A percentile compares a stretch with the other conserved stretches of the same genome.
Conservation (phyloP, 768 basidiomycete species). For the Gloeopeniophorella convolvens region DNA sequence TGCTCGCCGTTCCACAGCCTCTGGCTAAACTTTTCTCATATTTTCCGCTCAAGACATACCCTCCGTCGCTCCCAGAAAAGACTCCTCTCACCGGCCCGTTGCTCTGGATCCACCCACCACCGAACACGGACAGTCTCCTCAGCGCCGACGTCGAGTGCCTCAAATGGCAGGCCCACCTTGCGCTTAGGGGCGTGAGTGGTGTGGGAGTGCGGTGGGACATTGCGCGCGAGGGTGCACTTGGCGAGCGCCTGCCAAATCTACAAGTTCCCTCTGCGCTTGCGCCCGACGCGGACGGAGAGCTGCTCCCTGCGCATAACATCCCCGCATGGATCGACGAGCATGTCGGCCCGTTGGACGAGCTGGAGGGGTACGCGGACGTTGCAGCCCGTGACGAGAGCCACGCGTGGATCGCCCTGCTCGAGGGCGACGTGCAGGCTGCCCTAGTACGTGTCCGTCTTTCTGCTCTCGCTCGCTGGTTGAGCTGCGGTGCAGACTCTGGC, state of each 20-base stretch:
- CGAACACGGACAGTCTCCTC: slow-evolving; percentile 31
- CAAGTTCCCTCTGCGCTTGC: slow-evolving; percentile 41
- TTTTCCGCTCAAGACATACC: slow-evolving; percentile 24
- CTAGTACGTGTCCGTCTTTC: slow-evolving; percentile 37
- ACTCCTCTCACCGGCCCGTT: slow-evolving; percentile 34
- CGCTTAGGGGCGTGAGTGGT: slow-evolving; percentile 50
- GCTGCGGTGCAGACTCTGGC: slow-evolving; percentile 38
- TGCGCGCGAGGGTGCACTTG: slow-evolving; percentile 60
- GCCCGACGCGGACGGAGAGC: slow-evolving; percentile 34
- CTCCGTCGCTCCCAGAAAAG: slow-evolving; percentile 7
- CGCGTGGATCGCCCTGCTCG: slow-evolving; percentile 77
- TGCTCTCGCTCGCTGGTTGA: slow-evolving; percentile 8
- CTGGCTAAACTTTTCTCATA: slow-evolving; percentile 19
- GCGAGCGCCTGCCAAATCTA: slow-evolving; percentile 62
- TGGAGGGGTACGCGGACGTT: slow-evolving; percentile 65
- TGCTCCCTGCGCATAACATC: slow-evolving; percentile 62
- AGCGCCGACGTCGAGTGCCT: slow-evolving; percentile 81
- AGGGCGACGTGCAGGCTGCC: slow-evolving; percentile 71
- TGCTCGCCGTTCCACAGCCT: slow-evolving; percentile 7
- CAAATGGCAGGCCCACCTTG: slow-evolving; percentile 85
- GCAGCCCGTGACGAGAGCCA: slow-evolving; percentile 63
- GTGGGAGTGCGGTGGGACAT: slow-evolving; percentile 64
- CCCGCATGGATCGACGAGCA: slow-evolving; percentile 66
- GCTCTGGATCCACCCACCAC: slow-evolving; percentile 62
- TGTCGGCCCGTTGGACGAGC: slow-evolving; percentile 34